A percentile compares a stretch with the other conserved stretches of the same genome.
These are phyloP conservation scores for Coccomyxa sp. DNA, from an alignment of 139 green algal genomes.

Conservation along the genomic window DNA sequence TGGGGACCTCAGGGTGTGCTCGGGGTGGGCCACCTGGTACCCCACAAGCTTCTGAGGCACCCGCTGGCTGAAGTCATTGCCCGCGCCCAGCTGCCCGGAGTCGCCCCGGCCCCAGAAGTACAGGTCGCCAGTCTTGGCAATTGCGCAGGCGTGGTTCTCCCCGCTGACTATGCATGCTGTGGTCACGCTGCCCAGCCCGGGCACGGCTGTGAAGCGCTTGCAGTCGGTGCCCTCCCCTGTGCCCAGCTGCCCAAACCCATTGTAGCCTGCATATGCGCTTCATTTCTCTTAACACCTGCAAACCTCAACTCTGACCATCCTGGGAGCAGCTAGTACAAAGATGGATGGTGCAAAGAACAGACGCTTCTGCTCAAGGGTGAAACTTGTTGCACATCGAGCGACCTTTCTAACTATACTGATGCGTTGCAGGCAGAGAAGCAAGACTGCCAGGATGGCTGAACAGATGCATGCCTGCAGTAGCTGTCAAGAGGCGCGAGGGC, in stretches of 20 bases:
- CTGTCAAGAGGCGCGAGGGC: too few relatives aligned
- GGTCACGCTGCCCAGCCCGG: constrained; percentile 8
- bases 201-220: constrained; percentile 42
- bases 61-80: constrained; percentile 48
- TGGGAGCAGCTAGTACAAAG: too few relatives aligned
- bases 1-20: constrained; percentile 71
- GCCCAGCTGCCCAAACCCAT: constrained; percentile 77
- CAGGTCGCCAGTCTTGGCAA: constrained; percentile 46
- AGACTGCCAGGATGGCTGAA: too few relatives aligned
- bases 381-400: too few relatives aligned
- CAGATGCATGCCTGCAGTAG: too few relatives aligned
- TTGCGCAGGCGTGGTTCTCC: constrained; percentile 59
- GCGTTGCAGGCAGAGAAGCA: too few relatives aligned
- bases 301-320: constrained; percentile 42
- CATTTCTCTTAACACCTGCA: constrained; percentile 6
- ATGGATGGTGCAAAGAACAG: too few relatives aligned
- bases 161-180: constrained; percentile 57
- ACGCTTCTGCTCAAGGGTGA: too few relatives aligned
- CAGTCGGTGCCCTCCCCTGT: constrained; percentile 37
- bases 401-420: too few relatives aligned
- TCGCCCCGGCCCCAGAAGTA: constrained; percentile 78
- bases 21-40: constrained; percentile 64
- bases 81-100: constrained; percentile 71
- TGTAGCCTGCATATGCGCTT: constrained; percentile 40
- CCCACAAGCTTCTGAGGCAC: constrained; percentile 38